These are phyloP conservation scores for Ganoderma lingzhi DNA, from an alignment of 1,284 basidiomycete genomes.

Conservation along the genomic window DNA sequence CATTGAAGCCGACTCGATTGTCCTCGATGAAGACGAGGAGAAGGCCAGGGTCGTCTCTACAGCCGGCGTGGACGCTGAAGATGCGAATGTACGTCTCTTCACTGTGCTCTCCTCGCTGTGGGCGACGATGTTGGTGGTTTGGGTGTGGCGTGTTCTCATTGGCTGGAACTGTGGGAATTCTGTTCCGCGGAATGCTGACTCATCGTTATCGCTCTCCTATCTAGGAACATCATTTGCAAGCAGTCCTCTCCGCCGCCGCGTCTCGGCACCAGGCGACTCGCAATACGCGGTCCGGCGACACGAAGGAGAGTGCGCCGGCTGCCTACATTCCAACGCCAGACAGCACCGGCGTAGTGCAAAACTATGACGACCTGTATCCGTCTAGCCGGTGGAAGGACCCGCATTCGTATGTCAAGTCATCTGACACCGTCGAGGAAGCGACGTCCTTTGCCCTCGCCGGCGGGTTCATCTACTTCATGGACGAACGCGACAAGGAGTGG, in stretches of 20 bases:
- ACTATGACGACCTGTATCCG: constrained; percentile 81
- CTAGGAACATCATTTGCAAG: constrained; percentile 94
- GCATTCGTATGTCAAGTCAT: constrained; percentile 83
- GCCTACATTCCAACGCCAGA: constrained; percentile 95
- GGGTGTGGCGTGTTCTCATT: constrained; percentile 57
- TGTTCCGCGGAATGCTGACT: constrained; percentile 73
- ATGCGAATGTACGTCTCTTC: constrained; percentile 79
- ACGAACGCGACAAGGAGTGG: constrained; percentile 97
- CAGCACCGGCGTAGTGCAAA: constrained; percentile 82
- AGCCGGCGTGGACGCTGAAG: constrained; percentile 85
- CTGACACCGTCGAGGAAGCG: constrained; percentile 89
- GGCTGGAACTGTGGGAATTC: constrained; percentile 53
- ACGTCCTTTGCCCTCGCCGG: constrained; percentile 62
- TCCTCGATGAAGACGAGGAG: constrained; percentile 85
- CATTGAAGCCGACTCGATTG: constrained; percentile 84
- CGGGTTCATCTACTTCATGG: constrained; percentile 91
- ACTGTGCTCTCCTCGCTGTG: constrained; percentile 44
- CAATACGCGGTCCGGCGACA: constrained; percentile 49
- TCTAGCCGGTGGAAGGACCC: constrained; percentile 79
- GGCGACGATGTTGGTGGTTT: constrained; percentile 53
- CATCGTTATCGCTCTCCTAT: constrained; percentile 43
- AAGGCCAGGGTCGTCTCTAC: constrained; percentile 71
- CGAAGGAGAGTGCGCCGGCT: constrained; percentile 56
- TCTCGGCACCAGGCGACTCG: constrained; percentile 60
- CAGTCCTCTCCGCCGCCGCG: constrained; percentile 79